Evolutionary conservation across 805 yeast species (phyloP).

Genomic region (Candida jianshihensis): DNA sequence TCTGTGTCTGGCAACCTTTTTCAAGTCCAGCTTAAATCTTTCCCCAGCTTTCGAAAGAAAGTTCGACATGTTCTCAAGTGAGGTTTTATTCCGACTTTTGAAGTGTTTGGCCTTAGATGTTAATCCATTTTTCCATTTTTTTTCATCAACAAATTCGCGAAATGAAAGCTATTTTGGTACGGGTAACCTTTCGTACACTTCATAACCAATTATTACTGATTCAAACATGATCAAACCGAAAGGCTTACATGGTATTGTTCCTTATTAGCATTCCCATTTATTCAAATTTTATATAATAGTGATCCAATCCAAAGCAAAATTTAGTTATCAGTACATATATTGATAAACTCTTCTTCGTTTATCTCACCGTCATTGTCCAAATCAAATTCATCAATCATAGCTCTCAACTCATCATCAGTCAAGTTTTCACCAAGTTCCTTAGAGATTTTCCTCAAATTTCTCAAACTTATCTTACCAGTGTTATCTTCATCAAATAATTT

Average conservation of each 20-base stretch:
- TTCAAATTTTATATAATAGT: too few species aligned
- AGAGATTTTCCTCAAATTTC: slow-evolving; percentile 82
- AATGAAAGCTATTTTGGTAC: too few species aligned
- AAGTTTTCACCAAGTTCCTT: slow-evolving; percentile 88
- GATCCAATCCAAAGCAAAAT: too few species aligned
- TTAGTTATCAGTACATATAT: slow-evolving; percentile 73
- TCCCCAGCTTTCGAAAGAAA: slow-evolving; percentile 30
- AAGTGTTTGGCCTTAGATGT: not conserved
- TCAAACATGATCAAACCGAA: too few species aligned
- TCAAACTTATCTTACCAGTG: slow-evolving; percentile 77
- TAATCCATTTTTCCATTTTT: not conserved
- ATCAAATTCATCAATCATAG: slow-evolving; percentile 98
- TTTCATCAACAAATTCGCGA: too few species aligned
- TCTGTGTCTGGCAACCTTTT: slow-evolving; percentile 25
- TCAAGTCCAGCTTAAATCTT: slow-evolving; percentile 26
- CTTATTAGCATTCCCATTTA: too few species aligned
- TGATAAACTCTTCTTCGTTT: slow-evolving; percentile 83
- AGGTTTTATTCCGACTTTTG: too few species aligned
- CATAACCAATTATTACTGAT: too few species aligned
- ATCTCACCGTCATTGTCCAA: slow-evolving; percentile 94
- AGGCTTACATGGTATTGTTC: too few species aligned
- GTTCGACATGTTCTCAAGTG: not conserved
- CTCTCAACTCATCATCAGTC: slow-evolving; percentile 86
- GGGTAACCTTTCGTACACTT: too few species aligned
- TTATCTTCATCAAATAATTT: slow-evolving; percentile 80